phyloP scores from a whole-genome alignment of 2,329 filamentous ascomycete genomes.

The Xylariaceae sp. region DNA sequence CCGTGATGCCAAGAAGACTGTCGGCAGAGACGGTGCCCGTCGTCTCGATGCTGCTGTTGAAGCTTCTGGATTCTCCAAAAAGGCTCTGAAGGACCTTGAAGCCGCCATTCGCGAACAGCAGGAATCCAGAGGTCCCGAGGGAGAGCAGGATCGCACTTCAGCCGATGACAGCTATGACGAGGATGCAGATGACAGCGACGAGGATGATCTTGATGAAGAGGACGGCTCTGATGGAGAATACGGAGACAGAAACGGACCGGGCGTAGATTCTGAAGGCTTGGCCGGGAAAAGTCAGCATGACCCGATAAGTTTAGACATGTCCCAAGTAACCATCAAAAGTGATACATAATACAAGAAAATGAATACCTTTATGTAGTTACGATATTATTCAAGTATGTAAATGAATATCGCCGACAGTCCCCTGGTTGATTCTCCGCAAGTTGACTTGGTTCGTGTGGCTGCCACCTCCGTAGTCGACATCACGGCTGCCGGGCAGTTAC shows the following conservation, averaged over 20 bases:
- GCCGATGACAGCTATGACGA: constrained; percentile 33
- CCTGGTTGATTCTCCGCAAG: neutral
- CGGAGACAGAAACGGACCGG: constrained; percentile 30
- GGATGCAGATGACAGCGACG: constrained; percentile 33
- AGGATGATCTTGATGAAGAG: constrained; percentile 31
- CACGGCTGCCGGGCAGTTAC: neutral
- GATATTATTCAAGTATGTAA: constrained; percentile 1
- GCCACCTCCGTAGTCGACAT: neutral
- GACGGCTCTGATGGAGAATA: constrained; percentile 29
- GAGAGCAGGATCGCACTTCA: constrained; percentile 35
- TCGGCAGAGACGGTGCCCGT: constrained; percentile 58
- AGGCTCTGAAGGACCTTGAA: constrained; percentile 93
- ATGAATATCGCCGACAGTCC: neutral
- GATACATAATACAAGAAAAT: constrained; percentile 20
- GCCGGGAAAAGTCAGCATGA: neutral
- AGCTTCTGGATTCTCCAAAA: constrained; percentile 92
- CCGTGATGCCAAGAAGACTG: constrained; percentile 70
- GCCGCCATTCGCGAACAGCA: constrained; percentile 80
- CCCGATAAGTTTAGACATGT: constrained; percentile 18
- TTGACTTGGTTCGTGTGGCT: neutral
- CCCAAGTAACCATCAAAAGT: constrained; percentile 25
- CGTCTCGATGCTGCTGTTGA: constrained; percentile 84
- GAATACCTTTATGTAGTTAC: too few species aligned
- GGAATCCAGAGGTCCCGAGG: constrained; percentile 37
- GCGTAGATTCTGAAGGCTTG: constrained; percentile 16